Evolutionary conservation across 1,139 yeast genomes (phyloP), one percentile per base, ranked within the genome.

Genomic region (Pichia sp.): DNA sequence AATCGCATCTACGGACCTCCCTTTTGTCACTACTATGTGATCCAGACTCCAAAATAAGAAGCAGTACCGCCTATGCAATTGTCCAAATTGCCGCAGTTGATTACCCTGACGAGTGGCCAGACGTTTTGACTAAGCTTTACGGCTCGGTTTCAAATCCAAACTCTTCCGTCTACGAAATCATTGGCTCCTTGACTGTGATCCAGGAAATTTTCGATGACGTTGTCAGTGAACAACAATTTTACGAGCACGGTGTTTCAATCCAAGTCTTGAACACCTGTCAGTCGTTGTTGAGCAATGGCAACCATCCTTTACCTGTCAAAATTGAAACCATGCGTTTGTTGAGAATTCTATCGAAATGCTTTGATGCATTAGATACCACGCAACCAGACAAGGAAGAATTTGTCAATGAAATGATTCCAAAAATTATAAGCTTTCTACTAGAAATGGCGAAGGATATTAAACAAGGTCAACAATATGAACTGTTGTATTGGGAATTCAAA

Each of bases 101-200:
- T 58, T 90, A 78, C 58, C 98, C 98, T 0, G 97, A 92, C 56
- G 95, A 87, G 58, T 92, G 97, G 97, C 95, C 97, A 0, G 73
- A 71, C 32, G 67, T 92, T 40, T 60, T 90, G 47, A 64, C 67
- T 27, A 58, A 63, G 11, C 59, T 85, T 41, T 77, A 77, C 56
- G 55, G 61, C 26, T 64, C 69, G 42, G 57, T 69, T 33, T 48
- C 61, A 10, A 57, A 61, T 7, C 49, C 60, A 11, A 39, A 40
- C 4, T 59, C 64, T 34, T 60, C 65, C 31, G 53, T 69, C 48
- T 49, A 50, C 44, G 55, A 65, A 61, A 58, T 78, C 33, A 64
- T 81, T 38, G 95, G 95, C 7, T 87, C 90, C 0, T 63, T 90
- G 46, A 64, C 75, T 2, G 80, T 88, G 26, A 67, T 92, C 51